Conservation (phyloP, 1,284 basidiomycete genomes). For the Volvariella surrecta region DNA sequence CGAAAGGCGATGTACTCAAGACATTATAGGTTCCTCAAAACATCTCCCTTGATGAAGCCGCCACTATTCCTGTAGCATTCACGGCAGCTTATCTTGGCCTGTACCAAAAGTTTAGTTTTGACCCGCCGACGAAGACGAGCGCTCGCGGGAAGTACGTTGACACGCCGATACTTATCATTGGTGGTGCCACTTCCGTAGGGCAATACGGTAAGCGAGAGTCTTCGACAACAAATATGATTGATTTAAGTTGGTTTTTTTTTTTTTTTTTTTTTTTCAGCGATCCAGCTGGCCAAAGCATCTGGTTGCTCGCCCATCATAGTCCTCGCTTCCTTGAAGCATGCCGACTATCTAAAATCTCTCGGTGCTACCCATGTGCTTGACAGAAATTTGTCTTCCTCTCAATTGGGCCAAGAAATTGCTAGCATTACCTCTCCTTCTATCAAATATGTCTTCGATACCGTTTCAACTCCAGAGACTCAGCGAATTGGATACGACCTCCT, state of each 20-base stretch:
- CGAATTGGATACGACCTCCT: background rate
- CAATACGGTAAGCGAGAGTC: slow-evolving; percentile 22
- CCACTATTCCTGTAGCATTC: slow-evolving; percentile 30
- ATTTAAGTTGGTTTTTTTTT: background rate
- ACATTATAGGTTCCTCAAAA: slow-evolving; percentile 26
- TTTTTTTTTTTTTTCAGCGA: slow-evolving; percentile 24
- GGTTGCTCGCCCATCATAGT: slow-evolving; percentile 48
- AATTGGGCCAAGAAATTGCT: slow-evolving; percentile 20
- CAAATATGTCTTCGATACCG: slow-evolving; percentile 30
- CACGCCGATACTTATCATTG: slow-evolving; percentile 26
- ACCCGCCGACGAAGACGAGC: slow-evolving; percentile 20
- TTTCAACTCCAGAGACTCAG: slow-evolving; percentile 20
- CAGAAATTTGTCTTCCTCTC: slow-evolving; percentile 20
- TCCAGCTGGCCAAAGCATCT: slow-evolving; percentile 45
- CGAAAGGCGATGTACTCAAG: background rate
- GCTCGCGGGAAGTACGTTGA: slow-evolving; percentile 27
- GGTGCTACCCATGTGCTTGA: slow-evolving; percentile 50
- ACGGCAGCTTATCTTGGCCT: slow-evolving; percentile 29
- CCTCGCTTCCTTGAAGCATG: slow-evolving; percentile 38
- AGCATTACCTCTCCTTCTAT: slow-evolving; percentile 23
- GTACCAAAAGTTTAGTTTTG: slow-evolving; percentile 23
- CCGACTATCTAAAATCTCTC: slow-evolving; percentile 32
- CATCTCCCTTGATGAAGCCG: slow-evolving; percentile 34
- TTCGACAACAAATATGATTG: background rate
- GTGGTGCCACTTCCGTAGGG: slow-evolving; percentile 28